Evolutionary conservation across 208 protist genomes (phyloP).

Genomic region (Leishmania mexicana): DNA sequence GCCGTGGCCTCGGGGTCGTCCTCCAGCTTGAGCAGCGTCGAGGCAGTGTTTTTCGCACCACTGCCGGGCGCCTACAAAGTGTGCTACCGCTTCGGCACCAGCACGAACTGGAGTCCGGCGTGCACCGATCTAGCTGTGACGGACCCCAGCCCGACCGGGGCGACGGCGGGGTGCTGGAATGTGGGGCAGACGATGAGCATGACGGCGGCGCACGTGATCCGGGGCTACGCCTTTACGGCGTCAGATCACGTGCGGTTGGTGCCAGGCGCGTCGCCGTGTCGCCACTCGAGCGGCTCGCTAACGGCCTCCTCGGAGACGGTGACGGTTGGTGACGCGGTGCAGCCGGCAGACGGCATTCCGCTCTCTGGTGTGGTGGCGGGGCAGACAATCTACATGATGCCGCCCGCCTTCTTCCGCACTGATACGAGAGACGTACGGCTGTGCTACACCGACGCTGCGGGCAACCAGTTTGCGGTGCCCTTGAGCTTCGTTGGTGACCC

Average conservation of each 20-base stretch:
- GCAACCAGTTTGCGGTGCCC: constrained; percentile 83
- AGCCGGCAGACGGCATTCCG: constrained; percentile 39
- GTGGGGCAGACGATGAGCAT: constrained; percentile 58
- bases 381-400: constrained; percentile 38
- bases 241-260: constrained; percentile 63
- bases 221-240: constrained; percentile 36
- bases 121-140: constrained; percentile 52
- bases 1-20: constrained; percentile 14
- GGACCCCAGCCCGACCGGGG: constrained; percentile 48
- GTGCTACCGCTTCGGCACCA: constrained; percentile 82
- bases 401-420: constrained; percentile 56
- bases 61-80: constrained; percentile 67
- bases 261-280: constrained; percentile 45
- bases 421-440: constrained; percentile 62
- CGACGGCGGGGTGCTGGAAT: constrained; percentile 58
- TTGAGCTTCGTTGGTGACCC: constrained; percentile 36
- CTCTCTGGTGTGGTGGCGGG: constrained; percentile 26
- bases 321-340: constrained; percentile 47
- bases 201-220: constrained; percentile 35
- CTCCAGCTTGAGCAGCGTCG: constrained; percentile 5
- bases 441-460: constrained; percentile 82
- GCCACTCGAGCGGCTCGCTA: constrained; percentile 34
- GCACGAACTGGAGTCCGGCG: constrained; percentile 82
- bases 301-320: constrained; percentile 40
- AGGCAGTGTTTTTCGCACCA: constrained; percentile 57